These are phyloP conservation scores for Acanthamoeba healyi DNA, from an alignment of 208 protist genomes.

Conservation along the genomic window DNA sequence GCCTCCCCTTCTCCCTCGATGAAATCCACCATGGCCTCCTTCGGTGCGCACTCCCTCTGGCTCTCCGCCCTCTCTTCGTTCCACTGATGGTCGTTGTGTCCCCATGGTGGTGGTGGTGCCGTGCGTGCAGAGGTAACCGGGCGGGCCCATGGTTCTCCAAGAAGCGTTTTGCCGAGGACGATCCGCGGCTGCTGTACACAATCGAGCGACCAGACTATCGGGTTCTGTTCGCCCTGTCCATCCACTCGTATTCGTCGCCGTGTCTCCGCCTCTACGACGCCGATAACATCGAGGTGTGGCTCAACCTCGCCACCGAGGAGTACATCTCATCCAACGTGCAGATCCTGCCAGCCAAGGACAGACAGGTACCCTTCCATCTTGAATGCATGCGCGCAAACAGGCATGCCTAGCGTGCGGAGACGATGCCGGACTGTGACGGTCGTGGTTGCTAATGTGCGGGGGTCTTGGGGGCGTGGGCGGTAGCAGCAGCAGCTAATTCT, in stretches of 20 bases:
- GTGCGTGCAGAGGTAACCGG: not conserved
- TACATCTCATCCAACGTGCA: conserved; percentile 46
- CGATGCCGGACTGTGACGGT: too few relatives aligned
- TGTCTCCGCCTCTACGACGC: conserved; percentile 59
- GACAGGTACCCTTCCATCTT: not conserved
- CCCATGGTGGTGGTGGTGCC: too few relatives aligned
- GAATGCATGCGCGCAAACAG: not conserved
- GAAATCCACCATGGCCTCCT: conserved; percentile 54
- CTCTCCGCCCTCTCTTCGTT: not conserved
- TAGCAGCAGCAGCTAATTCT: conserved; percentile 17
- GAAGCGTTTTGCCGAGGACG: not conserved
- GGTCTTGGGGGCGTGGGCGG: not conserved
- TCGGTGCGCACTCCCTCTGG: not conserved
- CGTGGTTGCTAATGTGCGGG: not conserved
- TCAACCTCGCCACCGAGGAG: conserved; percentile 56
- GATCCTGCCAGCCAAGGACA: conserved; percentile 45
- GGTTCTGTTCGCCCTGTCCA: conserved; percentile 24
- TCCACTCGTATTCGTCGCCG: conserved; percentile 4
- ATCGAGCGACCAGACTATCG: not conserved
- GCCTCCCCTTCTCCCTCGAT: conserved; percentile 40
- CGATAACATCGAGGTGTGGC: conserved; percentile 33
- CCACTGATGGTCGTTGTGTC: not conserved
- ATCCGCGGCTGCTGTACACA: conserved; percentile 8
- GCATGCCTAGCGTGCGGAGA: too few relatives aligned
- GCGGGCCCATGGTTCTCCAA: conserved; percentile 27